These are phyloP conservation scores for Fagopyrum homotropicum DNA, from an alignment of 148 eudicot genomes.

Conservation along the genomic window DNA sequence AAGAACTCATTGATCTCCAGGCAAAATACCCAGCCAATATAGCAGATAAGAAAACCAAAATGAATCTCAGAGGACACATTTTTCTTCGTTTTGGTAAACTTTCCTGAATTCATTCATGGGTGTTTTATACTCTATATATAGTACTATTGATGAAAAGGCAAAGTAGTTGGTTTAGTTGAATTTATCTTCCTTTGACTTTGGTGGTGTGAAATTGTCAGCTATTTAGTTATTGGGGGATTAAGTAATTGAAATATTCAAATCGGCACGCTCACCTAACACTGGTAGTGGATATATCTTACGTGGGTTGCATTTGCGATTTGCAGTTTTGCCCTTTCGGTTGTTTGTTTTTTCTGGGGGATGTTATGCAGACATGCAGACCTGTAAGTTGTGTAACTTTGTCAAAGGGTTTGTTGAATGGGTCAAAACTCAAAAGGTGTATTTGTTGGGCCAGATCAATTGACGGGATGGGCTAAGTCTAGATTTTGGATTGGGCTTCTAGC, in stretches of 20 bases:
- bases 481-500: not conserved
- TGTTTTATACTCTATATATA: not conserved
- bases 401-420: not conserved
- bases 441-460: not conserved
- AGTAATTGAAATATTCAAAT: not conserved
- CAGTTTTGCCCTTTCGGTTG: not conserved
- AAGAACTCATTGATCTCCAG: conserved; percentile 5
- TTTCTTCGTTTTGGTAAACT: not conserved
- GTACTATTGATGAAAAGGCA: not conserved
- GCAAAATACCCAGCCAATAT: conserved; percentile 13
- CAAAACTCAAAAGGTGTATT: not conserved
- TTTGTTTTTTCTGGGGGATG: not conserved
- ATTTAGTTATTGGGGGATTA: not conserved
- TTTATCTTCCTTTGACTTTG: conserved; percentile 4
- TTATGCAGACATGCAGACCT: conserved; percentile 1
- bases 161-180: conserved; percentile 3
- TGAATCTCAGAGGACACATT: conserved; percentile 16
- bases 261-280: not conserved
- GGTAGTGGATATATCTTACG: not conserved
- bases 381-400: not conserved
- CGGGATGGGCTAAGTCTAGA: not conserved
- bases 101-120: not conserved
- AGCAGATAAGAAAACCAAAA: conserved; percentile 12
- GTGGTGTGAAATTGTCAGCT: not conserved
- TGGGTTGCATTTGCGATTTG: not conserved